A percentile compares a stretch with the other conserved stretches of the same genome.
Evolutionary conservation across 331 rosid genomes (phyloP).

Genomic region (Ulmus americana): DNA sequence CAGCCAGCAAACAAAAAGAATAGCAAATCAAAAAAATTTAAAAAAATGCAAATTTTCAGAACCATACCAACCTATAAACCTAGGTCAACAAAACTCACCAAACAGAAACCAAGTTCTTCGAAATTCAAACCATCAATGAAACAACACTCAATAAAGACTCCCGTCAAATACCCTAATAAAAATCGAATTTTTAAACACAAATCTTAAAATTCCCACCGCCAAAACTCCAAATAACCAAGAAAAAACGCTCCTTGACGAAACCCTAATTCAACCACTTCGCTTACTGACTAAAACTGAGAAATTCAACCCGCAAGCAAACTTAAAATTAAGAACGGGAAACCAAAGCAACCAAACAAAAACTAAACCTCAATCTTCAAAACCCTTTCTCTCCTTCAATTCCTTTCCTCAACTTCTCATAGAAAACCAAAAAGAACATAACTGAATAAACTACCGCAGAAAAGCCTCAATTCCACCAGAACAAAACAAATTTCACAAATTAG

Average conservation of each 20-base stretch:
- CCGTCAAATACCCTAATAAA: not conserved
- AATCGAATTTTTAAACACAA: slow-evolving; percentile 1
- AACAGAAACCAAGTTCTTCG: not conserved
- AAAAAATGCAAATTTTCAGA: not conserved
- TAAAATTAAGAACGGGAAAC: not conserved
- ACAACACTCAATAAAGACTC: slow-evolving; percentile 8
- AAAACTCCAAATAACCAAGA: not conserved
- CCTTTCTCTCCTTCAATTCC: not conserved
- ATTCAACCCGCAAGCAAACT: not conserved
- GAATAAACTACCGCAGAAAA: slow-evolving; percentile 25
- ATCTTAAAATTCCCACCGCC: not conserved
- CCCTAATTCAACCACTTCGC: slow-evolving; percentile 22
- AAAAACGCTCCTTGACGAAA: not conserved
- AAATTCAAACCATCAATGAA: slow-evolving; percentile 3
- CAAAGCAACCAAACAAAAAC: not conserved
- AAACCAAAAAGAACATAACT: slow-evolving; percentile 27
- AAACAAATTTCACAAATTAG: not conserved
- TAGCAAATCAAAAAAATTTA: not conserved
- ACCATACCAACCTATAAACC: slow-evolving; percentile 1
- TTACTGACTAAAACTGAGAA: slow-evolving; percentile 2
- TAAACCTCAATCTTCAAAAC: not conserved
- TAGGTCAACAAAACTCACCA: slow-evolving; percentile 1
- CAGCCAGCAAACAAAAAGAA: not conserved
- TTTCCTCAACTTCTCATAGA: slow-evolving; percentile 2
- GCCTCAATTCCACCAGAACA: slow-evolving; percentile 10